Conservation (phyloP, 139 green algal genomes). For the Chlamydomonas applanata region DNA sequence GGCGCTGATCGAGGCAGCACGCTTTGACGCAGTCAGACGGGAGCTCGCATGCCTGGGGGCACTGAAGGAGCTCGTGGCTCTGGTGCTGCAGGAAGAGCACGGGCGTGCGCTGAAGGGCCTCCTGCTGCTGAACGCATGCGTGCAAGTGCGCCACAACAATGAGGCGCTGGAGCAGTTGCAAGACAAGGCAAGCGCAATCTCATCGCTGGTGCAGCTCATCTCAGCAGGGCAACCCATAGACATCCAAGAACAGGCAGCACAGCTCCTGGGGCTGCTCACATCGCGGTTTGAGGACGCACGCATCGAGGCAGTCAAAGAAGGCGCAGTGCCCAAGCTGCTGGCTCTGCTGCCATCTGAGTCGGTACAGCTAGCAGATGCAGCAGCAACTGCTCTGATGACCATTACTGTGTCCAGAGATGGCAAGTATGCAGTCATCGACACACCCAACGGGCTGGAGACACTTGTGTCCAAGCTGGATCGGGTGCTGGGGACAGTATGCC, state of each 20-base stretch:
- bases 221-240: not conserved
- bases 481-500: not conserved
- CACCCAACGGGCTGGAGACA: not conserved
- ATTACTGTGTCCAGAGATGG: conserved; percentile 44
- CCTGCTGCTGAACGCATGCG: conserved; percentile 30
- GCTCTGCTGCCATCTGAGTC: conserved; percentile 13
- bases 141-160: conserved; percentile 32
- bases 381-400: conserved; percentile 40
- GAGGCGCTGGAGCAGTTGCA: conserved; percentile 16
- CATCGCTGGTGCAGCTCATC: conserved; percentile 19
- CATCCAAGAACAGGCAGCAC: conserved; percentile 30
- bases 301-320: conserved; percentile 30
- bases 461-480: conserved; percentile 19
- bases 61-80: conserved; percentile 26
- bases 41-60: conserved; percentile 23
- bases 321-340: conserved; percentile 30
- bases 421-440: conserved; percentile 48
- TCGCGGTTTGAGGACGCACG: conserved; percentile 28
- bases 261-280: conserved; percentile 33
- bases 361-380: conserved; percentile 24
- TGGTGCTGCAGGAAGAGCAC: conserved; percentile 28
- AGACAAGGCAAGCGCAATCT: conserved; percentile 11
- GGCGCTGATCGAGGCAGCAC: conserved; percentile 34
- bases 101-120: conserved; percentile 23
- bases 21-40: conserved; percentile 28